Evolutionary conservation across 129 eudicot genomes (phyloP).

Genomic region (Centaurea solstitialis): DNA sequence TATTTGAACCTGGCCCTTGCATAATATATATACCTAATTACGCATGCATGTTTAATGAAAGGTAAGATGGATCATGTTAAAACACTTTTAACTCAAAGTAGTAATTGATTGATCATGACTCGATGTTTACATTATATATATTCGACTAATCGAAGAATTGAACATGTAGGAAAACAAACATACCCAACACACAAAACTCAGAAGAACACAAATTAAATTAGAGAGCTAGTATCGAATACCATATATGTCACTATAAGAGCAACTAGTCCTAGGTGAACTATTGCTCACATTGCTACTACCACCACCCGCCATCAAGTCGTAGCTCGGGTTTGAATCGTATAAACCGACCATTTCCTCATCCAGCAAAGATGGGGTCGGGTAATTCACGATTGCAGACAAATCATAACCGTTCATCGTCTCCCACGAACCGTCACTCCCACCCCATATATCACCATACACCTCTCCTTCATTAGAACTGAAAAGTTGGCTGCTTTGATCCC

Average conservation of each 20-base stretch:
- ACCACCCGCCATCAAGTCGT: conserved; percentile 23
- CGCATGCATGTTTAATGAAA: neutral
- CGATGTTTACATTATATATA: conserved; percentile 26
- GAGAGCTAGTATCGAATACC: conserved; percentile 52
- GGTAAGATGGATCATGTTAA: neutral
- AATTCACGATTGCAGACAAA: conserved; percentile 52
- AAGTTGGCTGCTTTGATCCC: conserved; percentile 30
- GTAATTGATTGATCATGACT: neutral
- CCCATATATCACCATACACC: conserved; percentile 45
- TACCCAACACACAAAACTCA: conserved; percentile 30
- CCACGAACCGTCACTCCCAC: conserved; percentile 48
- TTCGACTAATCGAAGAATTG: conserved; percentile 13
- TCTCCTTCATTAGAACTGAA: conserved; percentile 28
- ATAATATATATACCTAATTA: neutral
- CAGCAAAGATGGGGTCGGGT: conserved; percentile 24
- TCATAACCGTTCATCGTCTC: conserved; percentile 58
- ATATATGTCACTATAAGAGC: conserved; percentile 53
- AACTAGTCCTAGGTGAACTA: conserved; percentile 34
- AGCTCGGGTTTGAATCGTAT: conserved; percentile 24
- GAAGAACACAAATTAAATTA: conserved; percentile 24
- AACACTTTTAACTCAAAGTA: neutral
- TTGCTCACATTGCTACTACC: conserved; percentile 20
- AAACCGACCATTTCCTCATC: conserved; percentile 37
- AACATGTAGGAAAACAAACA: conserved; percentile 33
- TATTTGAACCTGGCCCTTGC: too few relatives aligned